These are phyloP conservation scores for barley (Hordeum vulgare) DNA, from an alignment of 176 grass and related monocot genomes.

Conservation along the genomic window MorexV3_pseudomolecules_assembly NC_058521.1:285159680-285160179, in stretches of 20 bases:
- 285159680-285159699: neutral
- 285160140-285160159: too few relatives aligned
- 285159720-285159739: neutral
- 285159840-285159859: slow-evolving; percentile 76
- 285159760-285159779: neutral
- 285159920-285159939: slow-evolving; percentile 84
- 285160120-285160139: too few relatives aligned
- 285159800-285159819: neutral
- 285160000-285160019: too few relatives aligned
- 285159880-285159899: slow-evolving; percentile 68
- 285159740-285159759: neutral
- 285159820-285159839: slow-evolving; percentile 8
- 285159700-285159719: neutral
- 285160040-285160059: too few relatives aligned
- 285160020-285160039: too few relatives aligned
- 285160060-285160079: too few relatives aligned
- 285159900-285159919: slow-evolving; percentile 84
- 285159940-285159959: too few relatives aligned
- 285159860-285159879: slow-evolving; percentile 85
- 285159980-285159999: too few relatives aligned
- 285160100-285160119: too few relatives aligned
- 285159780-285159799: neutral
- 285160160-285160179: too few relatives aligned
- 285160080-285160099: too few relatives aligned
- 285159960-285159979: too few relatives aligned